Base-by-base conservation (phyloP, 495 filamentous ascomycete genomes). In the Xylaria palmicola region DNA sequence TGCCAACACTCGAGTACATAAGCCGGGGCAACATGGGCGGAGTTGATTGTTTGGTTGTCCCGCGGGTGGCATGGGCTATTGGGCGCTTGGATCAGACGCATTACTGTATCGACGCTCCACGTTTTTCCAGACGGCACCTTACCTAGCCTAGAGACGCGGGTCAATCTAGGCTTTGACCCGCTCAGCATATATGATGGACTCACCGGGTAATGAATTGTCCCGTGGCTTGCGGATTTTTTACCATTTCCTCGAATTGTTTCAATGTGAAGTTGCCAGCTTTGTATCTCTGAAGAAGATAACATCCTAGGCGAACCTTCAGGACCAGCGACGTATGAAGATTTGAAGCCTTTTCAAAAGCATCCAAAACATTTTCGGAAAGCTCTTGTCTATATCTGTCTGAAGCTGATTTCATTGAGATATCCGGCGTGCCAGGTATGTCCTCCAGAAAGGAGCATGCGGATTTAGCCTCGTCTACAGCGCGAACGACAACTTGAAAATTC, bases 271-370 rank as follows among this genome's bases (percentile, higher is more conserved):
- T 72, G 12, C 62, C 72, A 20, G 73, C 71, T 12, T 70, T 70
- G 37, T 80, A 88, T 13, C 71, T 62, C 8, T 72, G 70, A 13
- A 90, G 70, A 7, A 79, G 62, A 27, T 85, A 75, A 0, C 75
- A 72, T 0, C 87, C 88, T 43, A 90, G 80, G 32, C 80, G 74
- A 3, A 87, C 75, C 20, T 82, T 77, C 79, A 90, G 77, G 1
- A 75, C 73, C 34, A 86, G 65, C 32, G 77, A 68, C 15, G 74
- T 29, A 7, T 66, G 63, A 26, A 72, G 37, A 48, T 59, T 49
- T 17, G 67, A 60, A 12, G 74, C 64, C 29, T 59, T 64, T 36
- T 62, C 49, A 1, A 76, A 51, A 30, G 49, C 58, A 24, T 60
- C 66, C 19, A 47, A 63, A 17, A 75, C 44, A 34, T 55, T 57